phyloP scores from a whole-genome alignment of 2,329 filamentous ascomycete genomes.

The Colletotrichum viniferum region DNA sequence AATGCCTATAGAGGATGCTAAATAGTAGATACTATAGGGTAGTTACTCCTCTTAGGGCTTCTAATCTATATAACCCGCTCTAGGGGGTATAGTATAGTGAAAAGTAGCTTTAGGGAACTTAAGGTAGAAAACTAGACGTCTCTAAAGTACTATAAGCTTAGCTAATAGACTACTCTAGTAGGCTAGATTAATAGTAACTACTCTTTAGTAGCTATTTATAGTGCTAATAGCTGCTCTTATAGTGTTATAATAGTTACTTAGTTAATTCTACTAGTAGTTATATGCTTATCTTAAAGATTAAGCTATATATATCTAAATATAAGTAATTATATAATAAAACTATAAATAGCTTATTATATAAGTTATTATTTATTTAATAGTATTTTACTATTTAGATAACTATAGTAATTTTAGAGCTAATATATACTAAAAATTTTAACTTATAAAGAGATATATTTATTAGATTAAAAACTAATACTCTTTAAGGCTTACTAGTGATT shows the following conservation, averaged over 20 bases:
- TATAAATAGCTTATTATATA: too few species aligned
- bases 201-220: not conserved
- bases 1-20: too few species aligned
- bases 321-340: not conserved
- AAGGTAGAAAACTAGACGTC: fast-evolving
- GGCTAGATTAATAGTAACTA: too few species aligned
- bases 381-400: too few species aligned
- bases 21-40: too few species aligned
- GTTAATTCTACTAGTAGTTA: not conserved
- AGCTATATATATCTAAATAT: not conserved
- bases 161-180: too few species aligned
- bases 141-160: fast-evolving
- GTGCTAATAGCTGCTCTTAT: too few species aligned
- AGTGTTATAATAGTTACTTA: not conserved
- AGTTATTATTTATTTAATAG: too few species aligned
- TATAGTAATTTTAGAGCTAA: not conserved
- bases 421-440: not conserved
- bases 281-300: not conserved
- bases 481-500: not conserved
- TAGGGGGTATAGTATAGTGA: not conserved
- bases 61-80: not conserved
- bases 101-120: not conserved
- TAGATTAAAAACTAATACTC: not conserved
- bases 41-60: not conserved
- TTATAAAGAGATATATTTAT: not conserved